Conservation (phyloP, 2,329 filamentous ascomycete species). For the Pseudonectria buxi region DNA sequence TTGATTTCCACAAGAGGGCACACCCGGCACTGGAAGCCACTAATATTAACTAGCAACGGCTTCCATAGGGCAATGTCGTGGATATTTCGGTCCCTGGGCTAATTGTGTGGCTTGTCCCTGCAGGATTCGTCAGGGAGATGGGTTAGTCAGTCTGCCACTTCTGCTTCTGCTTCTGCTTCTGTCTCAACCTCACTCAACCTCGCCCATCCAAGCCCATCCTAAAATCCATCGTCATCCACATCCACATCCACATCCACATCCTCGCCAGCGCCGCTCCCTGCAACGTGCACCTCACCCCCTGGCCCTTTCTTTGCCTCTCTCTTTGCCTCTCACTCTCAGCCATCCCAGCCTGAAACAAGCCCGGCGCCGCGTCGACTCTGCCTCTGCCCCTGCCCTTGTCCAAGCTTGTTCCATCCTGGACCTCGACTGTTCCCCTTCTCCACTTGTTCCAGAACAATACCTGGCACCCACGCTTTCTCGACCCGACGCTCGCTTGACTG, state of each 20-base stretch:
- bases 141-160: too few relatives aligned
- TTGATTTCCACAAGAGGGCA: too few relatives aligned
- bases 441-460: conserved; percentile 29
- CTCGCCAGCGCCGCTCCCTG: conserved; percentile 10
- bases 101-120: too few relatives aligned
- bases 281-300: conserved; percentile 15
- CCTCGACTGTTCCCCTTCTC: conserved; percentile 22
- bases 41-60: too few relatives aligned
- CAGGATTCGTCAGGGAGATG: too few relatives aligned
- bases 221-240: conserved; percentile 1
- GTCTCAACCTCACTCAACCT: too few relatives aligned
- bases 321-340: background rate
- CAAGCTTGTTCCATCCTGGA: conserved; percentile 7
- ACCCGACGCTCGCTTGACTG: conserved; percentile 13
- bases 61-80: too few relatives aligned
- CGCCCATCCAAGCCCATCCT: background rate
- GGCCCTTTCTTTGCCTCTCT: conserved; percentile 7
- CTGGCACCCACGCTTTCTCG: conserved; percentile 10
- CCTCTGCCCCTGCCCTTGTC: conserved; percentile 11
- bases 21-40: too few relatives aligned
- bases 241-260: too few relatives aligned
- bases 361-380: background rate
- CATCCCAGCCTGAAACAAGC: conserved; percentile 1
- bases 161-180: background rate
- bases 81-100: too few relatives aligned